A percentile compares a stretch with the other conserved stretches of the same genome.
Evolutionary conservation across 495 filamentous ascomycete species (phyloP).

Genomic region (Aspergillus baeticus): DNA sequence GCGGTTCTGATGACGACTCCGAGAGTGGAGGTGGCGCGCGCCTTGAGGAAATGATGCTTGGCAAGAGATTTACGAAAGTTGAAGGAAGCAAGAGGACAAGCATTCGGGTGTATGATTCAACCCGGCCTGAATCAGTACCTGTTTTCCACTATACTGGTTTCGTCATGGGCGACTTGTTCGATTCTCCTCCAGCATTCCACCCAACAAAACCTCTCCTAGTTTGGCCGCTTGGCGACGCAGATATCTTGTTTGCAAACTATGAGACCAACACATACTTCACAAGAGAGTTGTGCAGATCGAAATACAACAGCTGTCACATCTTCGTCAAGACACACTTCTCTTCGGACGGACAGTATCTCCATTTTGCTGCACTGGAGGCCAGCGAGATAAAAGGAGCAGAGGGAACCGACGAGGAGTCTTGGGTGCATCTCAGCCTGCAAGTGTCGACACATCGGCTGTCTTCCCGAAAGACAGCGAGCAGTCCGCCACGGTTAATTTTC

Average conservation of each 20-base stretch:
- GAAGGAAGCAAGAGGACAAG: background rate
- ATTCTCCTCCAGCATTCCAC: constrained; percentile 5
- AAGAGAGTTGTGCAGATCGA: background rate
- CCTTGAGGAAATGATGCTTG: background rate
- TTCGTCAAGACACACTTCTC: constrained; percentile 3
- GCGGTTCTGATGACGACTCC: background rate
- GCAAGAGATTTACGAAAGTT: background rate
- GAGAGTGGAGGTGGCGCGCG: background rate
- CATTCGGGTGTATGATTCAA: background rate
- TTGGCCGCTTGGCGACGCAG: constrained; percentile 1
- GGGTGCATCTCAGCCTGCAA: background rate
- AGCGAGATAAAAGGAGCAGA: background rate
- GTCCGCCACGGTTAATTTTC: background rate
- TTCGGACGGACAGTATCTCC: background rate
- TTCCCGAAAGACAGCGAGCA: constrained; percentile 1
- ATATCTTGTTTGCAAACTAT: constrained; percentile 4
- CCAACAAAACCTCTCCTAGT: constrained; percentile 1
- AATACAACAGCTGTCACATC: background rate
- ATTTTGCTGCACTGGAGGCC: constrained; percentile 1
- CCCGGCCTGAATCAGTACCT: background rate
- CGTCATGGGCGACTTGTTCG: background rate
- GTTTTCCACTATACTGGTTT: background rate
- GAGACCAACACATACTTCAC: constrained; percentile 1
- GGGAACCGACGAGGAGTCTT: no score
- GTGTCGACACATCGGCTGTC: constrained; percentile 2